Conservation (phyloP, 1,284 basidiomycete species). For the Rhizoctonia solani region DNA sequence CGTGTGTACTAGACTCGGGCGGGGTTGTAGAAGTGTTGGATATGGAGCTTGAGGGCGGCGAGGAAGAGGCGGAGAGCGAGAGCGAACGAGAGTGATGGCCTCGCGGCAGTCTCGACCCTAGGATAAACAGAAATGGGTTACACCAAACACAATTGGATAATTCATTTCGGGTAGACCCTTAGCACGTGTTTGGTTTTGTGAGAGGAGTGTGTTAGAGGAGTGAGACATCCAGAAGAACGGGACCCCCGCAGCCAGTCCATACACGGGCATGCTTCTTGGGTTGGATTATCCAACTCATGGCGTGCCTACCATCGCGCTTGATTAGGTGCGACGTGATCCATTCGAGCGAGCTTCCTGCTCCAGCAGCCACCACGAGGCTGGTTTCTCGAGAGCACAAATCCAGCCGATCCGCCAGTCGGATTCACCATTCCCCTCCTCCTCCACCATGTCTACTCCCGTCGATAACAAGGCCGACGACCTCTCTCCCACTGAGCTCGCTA, state of each 20-base stretch:
- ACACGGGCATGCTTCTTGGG: slow-evolving; percentile 33
- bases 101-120: slow-evolving; percentile 35
- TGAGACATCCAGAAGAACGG: slow-evolving; percentile 7
- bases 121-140: too few relatives aligned
- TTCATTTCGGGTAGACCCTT: slow-evolving; percentile 21
- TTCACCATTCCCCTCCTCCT: slow-evolving; percentile 9
- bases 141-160: slow-evolving; percentile 3
- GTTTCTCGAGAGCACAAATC: slow-evolving; percentile 31
- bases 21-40: slow-evolving; percentile 74
- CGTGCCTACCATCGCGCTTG: slow-evolving; percentile 18
- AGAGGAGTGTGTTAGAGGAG: slow-evolving; percentile 47
- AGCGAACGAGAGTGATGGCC: slow-evolving; percentile 45
- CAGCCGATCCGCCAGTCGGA: neutral
- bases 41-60: slow-evolving; percentile 60
- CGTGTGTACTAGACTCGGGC: slow-evolving; percentile 66
- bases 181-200: slow-evolving; percentile 37
- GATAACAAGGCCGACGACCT: slow-evolving; percentile 23
- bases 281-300: slow-evolving; percentile 13
- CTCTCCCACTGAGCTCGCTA: slow-evolving; percentile 37
- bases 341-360: too few relatives aligned
- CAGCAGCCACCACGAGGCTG: too few relatives aligned
- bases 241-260: slow-evolving; percentile 25
- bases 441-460: slow-evolving; percentile 26
- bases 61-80: slow-evolving; percentile 48
- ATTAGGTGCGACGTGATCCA: slow-evolving; percentile 14